A percentile compares a stretch with the other conserved stretches of the same genome.
phyloP scores from a whole-genome alignment of 345 rosid genomes.

The Salix dunnii region DNA sequence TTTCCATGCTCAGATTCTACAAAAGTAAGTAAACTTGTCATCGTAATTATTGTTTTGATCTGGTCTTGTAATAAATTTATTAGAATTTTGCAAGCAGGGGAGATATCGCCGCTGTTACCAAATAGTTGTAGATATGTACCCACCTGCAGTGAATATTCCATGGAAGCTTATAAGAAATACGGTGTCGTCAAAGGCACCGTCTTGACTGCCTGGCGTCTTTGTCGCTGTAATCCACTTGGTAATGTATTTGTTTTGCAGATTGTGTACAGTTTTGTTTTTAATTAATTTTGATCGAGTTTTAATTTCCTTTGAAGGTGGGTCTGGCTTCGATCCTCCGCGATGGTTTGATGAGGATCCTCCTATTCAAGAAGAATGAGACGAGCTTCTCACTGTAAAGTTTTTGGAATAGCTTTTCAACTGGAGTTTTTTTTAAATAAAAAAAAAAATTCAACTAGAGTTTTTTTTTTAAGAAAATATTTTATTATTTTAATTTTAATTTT shows the following conservation, averaged over 20 bases:
- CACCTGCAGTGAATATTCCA: constrained; percentile 87
- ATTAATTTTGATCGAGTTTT: not conserved
- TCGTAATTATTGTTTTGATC: not conserved
- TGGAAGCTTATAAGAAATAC: constrained; percentile 90
- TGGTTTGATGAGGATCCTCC: constrained; percentile 72
- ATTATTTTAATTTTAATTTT: no score
- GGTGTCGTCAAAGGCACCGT: constrained; percentile 68
- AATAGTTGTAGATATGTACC: constrained; percentile 82
- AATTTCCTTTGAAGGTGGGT: constrained; percentile 45
- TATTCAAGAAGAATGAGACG: constrained; percentile 34
- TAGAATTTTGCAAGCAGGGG: constrained; percentile 43
- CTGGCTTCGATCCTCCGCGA: constrained; percentile 87
- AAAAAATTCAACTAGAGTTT: no score
- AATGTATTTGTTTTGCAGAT: not conserved
- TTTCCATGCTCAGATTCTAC: constrained; percentile 71
- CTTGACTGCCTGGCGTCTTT: constrained; percentile 77
- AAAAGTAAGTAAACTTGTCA: constrained; percentile 38
- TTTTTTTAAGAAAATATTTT: no score
- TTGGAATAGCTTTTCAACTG: no score
- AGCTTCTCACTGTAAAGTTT: no score
- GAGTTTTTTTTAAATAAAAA: no score
- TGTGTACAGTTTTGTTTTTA: not conserved
- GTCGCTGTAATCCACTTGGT: constrained; percentile 96
- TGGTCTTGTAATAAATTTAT: not conserved
- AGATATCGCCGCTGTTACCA: constrained; percentile 76